Percentiles rank a stretch among this genome's conserved stretches.
These are phyloP conservation scores for Phytophthora niederhauseri DNA, from an alignment of 352 stramenopile genomes.

Conservation along the genomic window DNA sequence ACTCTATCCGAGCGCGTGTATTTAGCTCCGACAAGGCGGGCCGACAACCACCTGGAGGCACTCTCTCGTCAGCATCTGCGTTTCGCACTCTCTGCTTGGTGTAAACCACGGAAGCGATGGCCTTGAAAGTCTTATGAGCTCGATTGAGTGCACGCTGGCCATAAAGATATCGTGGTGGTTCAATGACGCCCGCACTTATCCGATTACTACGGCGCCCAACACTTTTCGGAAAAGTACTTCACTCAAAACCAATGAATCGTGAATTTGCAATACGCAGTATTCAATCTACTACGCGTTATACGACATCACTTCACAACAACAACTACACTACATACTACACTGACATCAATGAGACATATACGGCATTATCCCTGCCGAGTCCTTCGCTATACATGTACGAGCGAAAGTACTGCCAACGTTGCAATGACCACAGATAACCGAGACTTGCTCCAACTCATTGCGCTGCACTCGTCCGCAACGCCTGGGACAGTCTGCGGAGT, in stretches of 20 bases:
- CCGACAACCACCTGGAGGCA: background rate
- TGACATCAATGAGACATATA: background rate
- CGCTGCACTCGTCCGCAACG: slow-evolving; percentile 4
- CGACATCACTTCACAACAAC: background rate
- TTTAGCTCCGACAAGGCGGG: background rate
- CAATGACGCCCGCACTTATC: background rate
- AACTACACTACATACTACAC: background rate
- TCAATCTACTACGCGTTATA: background rate
- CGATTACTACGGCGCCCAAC: background rate
- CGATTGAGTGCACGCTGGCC: background rate
- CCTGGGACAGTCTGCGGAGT: slow-evolving; percentile 7
- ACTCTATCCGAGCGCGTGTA: background rate
- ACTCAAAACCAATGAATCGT: background rate
- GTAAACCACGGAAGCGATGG: background rate
- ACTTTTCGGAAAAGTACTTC: background rate
- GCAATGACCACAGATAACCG: background rate
- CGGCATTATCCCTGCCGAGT: background rate
- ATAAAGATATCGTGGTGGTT: background rate
- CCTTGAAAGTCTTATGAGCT: background rate
- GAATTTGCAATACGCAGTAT: background rate
- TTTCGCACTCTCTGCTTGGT: slow-evolving; percentile 3
- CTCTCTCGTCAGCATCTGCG: slow-evolving; percentile 15
- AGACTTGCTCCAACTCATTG: background rate
- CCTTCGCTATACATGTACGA: background rate
- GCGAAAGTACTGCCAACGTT: background rate